Base-by-base conservation (phyloP, 2,329 filamentous ascomycete species). In the Colletotrichum lini region DNA sequence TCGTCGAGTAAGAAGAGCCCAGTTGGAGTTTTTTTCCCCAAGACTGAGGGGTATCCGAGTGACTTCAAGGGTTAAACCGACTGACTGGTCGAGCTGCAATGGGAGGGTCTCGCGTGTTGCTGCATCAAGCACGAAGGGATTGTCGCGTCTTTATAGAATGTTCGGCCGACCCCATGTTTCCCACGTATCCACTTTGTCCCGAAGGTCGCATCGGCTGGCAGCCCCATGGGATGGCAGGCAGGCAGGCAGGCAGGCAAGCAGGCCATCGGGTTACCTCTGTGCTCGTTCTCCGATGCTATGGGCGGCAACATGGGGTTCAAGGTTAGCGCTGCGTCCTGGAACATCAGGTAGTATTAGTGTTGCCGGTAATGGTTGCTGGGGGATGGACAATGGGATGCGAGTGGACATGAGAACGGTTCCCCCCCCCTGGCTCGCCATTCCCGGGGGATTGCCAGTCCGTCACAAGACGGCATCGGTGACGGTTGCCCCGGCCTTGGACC, bases 91-190 rank as follows among this genome's bases (percentile, higher is more conserved):
- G 59, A 58, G 59, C 45, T 56, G 53, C 65, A 56, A 64, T 63
- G 69, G n/a, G 56, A 38, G n/a, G n/a, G 30, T 50, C 10, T 59
- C 40, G 40, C 47, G 47, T 54, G 23, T 35, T 45, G 50, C 18
- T 4, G 26, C 49, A 45, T 10, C 60, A 54, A 54, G 60, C 61
- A 45, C n/a, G 45, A 64, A 59, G 59, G 69, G 65, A 69, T 69
- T 65, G 69, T 72, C 69, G 59, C 42, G 65, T 59, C 47, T 72
- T 72, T 72, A 72, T 72, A 72, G 65, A 49, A 64, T 49, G 47
- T 59, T 60, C 42, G 65, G 53, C 21, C 30, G 45, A 26, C 69
- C 65, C 65, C 65, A 70, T 44, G 62, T 50, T 66, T 56, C 56
- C 40, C 56, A 47, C 62, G 62, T 65, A 66, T 66, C 62, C 54